These are phyloP conservation scores for Naegleria gruberi DNA, from an alignment of 208 protist genomes.

Conservation along the genomic window DNA sequence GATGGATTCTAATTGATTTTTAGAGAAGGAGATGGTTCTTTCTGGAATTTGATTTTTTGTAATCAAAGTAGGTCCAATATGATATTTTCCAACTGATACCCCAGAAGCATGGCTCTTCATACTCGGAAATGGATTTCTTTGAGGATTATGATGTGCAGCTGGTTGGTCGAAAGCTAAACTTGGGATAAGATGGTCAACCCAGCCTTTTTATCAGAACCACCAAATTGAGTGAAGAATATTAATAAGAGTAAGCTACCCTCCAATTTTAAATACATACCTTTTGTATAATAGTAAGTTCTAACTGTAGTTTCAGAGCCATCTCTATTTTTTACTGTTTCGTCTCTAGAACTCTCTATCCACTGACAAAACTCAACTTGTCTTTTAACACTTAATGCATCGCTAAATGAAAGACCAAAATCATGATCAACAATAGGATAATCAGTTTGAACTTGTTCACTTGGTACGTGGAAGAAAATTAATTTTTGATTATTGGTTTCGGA, in stretches of 20 bases:
- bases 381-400: not conserved
- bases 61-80: not conserved
- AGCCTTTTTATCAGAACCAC: not conserved
- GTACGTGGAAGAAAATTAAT: not conserved
- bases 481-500: not conserved
- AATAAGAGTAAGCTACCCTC: too few species aligned
- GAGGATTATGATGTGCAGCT: constrained; percentile 18
- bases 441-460: not conserved
- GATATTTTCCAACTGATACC: not conserved
- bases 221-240: too few species aligned
- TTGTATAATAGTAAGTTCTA: constrained; percentile 19
- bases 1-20: not conserved
- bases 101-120: not conserved
- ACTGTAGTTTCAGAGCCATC: not conserved
- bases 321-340: not conserved
- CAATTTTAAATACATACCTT: too few species aligned
- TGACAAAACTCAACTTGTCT: constrained; percentile 5
- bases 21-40: not conserved
- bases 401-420: constrained; percentile 14
- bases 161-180: constrained; percentile 1
- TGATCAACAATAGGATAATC: not conserved
- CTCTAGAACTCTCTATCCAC: not conserved
- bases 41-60: not conserved
- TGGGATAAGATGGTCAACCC: constrained; percentile 5
- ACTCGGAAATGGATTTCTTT: constrained; percentile 1